Evolutionary conservation across 495 filamentous ascomycete species (phyloP), one percentile per base, ranked within the genome.

Genomic region (Cudoniella acicularis): DNA sequence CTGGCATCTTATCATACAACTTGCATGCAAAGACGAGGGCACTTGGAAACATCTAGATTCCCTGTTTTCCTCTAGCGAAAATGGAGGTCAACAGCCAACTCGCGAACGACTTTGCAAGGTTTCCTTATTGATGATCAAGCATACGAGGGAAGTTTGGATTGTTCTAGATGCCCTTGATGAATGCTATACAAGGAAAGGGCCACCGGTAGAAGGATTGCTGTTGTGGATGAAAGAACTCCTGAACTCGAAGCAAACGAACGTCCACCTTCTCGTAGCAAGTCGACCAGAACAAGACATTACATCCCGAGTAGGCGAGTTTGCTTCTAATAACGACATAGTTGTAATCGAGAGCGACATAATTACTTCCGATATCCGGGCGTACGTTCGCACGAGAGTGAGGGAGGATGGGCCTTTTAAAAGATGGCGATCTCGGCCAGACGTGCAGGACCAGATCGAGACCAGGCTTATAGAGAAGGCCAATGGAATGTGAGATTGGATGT

Each of bases 101-200:
- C 41, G 71, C 52, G 64, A 67, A 10, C 72, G 73, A 56, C 22
- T 73, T 11, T 65, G 61, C 2, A 61, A 26, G 49, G 58, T 61
- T 49, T 62, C 79, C 8, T 55, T 68, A 2, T 63, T 59, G 10
- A 57, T 72, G 10, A 61, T 52, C 25, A 24, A 51, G 0, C 50
- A 27, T 2, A 72, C 64, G 52, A 64, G 66, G 9, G 64, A 49
- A 45, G 59, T 69, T 16, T 76, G 73, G 56, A 63, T 82, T 42
- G 58, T 82, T 18, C 55, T 81, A 10, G 77, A 81, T 56, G 77
- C 77, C 36, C 62, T 80, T 3, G 76, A 80, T 59, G 77, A 80
- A 60, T 74, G 70, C 51, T 17, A 25, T n/a, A 10, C 40, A 45
- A 49, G 56, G 48, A 18, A 41, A 65, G 27, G 59, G 72, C 58